Conservation (phyloP, 768 basidiomycete species). For the Hypsizygus marmoreus region DNA sequence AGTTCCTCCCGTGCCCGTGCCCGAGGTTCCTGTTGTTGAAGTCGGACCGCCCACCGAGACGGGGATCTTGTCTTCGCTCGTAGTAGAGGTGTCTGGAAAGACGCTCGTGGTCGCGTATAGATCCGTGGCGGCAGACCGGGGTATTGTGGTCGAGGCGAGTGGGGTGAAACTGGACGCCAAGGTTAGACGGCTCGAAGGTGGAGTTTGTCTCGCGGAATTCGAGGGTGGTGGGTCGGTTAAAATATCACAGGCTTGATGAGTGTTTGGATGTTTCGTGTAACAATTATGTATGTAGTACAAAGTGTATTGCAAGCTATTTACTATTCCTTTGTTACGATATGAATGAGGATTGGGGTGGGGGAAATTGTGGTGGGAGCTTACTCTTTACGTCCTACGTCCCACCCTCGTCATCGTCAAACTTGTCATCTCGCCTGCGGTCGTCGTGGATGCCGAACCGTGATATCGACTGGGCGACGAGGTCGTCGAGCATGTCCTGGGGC, state of each 20-base stretch:
- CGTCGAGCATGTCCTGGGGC: constrained; percentile 66
- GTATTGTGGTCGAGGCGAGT: constrained; percentile 27
- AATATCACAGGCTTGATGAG: constrained; percentile 15
- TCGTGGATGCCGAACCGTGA: constrained; percentile 26
- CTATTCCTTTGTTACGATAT: constrained; percentile 1
- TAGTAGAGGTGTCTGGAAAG: constrained; percentile 18
- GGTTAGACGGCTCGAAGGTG: constrained; percentile 19
- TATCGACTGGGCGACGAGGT: constrained; percentile 58
- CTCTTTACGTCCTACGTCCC: too few species aligned
- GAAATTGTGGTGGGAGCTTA: too few species aligned
- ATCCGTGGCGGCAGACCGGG: constrained; percentile 4
- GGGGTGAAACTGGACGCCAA: constrained; percentile 21
- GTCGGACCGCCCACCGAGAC: too few species aligned
- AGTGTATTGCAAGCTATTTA: neutral
- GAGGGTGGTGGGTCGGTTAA: constrained; percentile 23
- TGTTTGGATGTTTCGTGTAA: neutral
- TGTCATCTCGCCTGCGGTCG: constrained; percentile 19
- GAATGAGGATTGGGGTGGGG: neutral
- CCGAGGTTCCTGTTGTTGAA: neutral
- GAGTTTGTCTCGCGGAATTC: constrained; percentile 23
- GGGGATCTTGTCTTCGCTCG: constrained; percentile 12
- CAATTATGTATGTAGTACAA: neutral
- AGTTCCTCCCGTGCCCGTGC: neutral
- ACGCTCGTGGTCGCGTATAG: constrained; percentile 20
- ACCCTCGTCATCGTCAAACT: constrained; percentile 21